phyloP scores from a whole-genome alignment of 2,329 filamentous ascomycete species.

The Chaetomium sp. region DNA sequence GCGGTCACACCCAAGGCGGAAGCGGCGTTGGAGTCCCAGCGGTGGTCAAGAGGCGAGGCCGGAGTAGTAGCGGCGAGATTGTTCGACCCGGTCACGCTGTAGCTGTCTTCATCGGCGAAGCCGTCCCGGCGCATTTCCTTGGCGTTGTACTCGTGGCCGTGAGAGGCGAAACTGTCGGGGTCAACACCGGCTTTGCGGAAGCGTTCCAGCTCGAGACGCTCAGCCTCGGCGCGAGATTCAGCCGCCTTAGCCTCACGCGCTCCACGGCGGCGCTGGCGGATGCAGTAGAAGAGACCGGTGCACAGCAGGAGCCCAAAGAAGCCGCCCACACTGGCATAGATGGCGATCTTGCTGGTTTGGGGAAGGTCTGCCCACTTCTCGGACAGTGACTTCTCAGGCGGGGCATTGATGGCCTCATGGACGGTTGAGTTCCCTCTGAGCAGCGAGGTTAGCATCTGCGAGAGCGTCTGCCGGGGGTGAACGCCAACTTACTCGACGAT shows the following conservation, averaged over 20 bases:
- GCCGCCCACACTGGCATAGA: conserved; percentile 45
- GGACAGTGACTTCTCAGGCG: conserved; percentile 35
- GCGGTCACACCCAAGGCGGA: conserved; percentile 17
- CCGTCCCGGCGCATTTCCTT: conserved; percentile 29
- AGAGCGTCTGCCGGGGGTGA: background rate
- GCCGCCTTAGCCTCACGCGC: conserved; percentile 44
- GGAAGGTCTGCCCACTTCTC: conserved; percentile 52
- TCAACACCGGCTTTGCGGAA: conserved; percentile 43
- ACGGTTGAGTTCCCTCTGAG: conserved; percentile 52
- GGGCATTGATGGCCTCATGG: conserved; percentile 36
- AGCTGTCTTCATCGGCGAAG: conserved; percentile 25
- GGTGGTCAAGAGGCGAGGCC: conserved; percentile 26
- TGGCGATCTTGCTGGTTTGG: conserved; percentile 41
- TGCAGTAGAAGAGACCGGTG: conserved; percentile 45
- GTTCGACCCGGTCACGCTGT: conserved; percentile 28
- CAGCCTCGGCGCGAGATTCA: conserved; percentile 38
- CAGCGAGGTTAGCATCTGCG: background rate
- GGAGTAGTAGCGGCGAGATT: conserved; percentile 8
- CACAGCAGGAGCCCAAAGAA: conserved; percentile 38
- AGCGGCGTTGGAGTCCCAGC: conserved; percentile 20
- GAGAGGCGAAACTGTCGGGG: conserved; percentile 39
- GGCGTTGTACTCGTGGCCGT: conserved; percentile 34
- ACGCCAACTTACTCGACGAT: conserved; percentile 40
- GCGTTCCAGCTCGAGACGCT: conserved; percentile 46
- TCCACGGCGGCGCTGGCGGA: conserved; percentile 48